These are phyloP conservation scores for Ehretia macrophylla DNA, from an alignment of 257 asterid species.

Conservation along the genomic window DNA sequence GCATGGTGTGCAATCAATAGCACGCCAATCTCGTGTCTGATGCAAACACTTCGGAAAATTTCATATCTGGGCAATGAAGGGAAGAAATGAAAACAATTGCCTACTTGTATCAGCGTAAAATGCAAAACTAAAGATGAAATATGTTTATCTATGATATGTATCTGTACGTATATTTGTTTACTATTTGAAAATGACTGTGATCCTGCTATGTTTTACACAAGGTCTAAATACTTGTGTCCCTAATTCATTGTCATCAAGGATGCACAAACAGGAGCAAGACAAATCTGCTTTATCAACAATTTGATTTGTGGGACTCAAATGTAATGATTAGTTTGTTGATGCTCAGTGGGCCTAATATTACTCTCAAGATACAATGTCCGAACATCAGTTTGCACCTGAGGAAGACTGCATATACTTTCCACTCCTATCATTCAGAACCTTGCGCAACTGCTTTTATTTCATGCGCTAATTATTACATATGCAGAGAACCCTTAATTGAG, in stretches of 20 bases:
- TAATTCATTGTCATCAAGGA: too few relatives aligned
- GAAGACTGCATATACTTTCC: not conserved
- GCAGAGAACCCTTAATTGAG: not conserved
- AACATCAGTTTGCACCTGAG: not conserved
- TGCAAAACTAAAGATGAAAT: too few relatives aligned
- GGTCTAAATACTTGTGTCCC: too few relatives aligned
- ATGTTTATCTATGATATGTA: too few relatives aligned
- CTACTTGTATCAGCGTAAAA: not conserved
- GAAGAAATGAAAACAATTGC: constrained; percentile 2
- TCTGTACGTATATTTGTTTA: too few relatives aligned
- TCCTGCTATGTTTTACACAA: too few relatives aligned
- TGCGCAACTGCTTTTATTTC: not conserved
- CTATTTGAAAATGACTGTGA: too few relatives aligned
- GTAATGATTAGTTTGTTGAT: not conserved
- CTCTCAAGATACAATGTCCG: not conserved
- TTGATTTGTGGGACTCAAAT: not conserved
- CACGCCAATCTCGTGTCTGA: constrained; percentile 45
- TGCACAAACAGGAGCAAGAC: not conserved
- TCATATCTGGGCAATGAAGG: constrained; percentile 51
- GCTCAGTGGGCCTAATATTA: not conserved
- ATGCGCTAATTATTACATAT: not conserved
- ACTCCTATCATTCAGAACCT: too few relatives aligned
- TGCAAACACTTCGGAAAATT: constrained; percentile 53
- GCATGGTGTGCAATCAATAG: constrained; percentile 89
- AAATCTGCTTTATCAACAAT: not conserved